Conservation (phyloP, 441 rosid genomes). For the Francoa sonchifolia region DNA sequence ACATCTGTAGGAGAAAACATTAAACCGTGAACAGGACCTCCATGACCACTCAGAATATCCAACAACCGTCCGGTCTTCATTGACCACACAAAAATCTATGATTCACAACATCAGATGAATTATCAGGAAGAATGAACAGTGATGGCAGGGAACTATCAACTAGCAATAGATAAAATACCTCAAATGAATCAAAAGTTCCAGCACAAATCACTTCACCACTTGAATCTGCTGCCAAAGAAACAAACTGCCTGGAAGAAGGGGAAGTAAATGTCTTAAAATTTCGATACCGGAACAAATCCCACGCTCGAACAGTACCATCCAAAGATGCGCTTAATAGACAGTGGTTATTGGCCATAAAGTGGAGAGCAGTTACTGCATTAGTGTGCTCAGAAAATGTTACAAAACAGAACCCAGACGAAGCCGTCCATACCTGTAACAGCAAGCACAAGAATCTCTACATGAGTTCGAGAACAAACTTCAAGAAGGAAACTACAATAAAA, state of each 20-base stretch:
- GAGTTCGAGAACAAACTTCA: conserved; percentile 2
- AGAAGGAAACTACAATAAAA: not conserved
- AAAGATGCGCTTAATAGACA: conserved; percentile 87
- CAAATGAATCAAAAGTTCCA: conserved; percentile 90
- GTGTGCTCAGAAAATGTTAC: conserved; percentile 93
- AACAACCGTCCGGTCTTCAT: conserved; percentile 92
- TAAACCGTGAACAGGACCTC: conserved; percentile 95
- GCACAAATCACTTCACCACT: conserved; percentile 97
- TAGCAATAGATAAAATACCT: conserved; percentile 32
- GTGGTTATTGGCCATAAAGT: conserved; percentile 86
- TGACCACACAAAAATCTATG: conserved; percentile 94
- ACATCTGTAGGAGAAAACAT: conserved; percentile 81
- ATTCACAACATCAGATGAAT: conserved; percentile 4
- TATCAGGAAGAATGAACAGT: conserved; percentile 7
- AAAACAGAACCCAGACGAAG: conserved; percentile 85
- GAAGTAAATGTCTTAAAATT: conserved; percentile 92
- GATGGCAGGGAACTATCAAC: conserved; percentile 5
- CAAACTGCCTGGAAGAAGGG: conserved; percentile 89
- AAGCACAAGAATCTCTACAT: conserved; percentile 8
- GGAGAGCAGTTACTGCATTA: conserved; percentile 89
- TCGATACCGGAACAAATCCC: conserved; percentile 88
- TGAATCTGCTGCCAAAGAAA: conserved; percentile 83
- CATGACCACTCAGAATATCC: conserved; percentile 91
- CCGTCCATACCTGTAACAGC: conserved; percentile 81
- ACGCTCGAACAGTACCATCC: conserved; percentile 97